Evolutionary conservation across 345 rosid genomes (phyloP), one percentile per base, ranked within the genome.

Genomic region (Aquilaria yunnanensis): DNA sequence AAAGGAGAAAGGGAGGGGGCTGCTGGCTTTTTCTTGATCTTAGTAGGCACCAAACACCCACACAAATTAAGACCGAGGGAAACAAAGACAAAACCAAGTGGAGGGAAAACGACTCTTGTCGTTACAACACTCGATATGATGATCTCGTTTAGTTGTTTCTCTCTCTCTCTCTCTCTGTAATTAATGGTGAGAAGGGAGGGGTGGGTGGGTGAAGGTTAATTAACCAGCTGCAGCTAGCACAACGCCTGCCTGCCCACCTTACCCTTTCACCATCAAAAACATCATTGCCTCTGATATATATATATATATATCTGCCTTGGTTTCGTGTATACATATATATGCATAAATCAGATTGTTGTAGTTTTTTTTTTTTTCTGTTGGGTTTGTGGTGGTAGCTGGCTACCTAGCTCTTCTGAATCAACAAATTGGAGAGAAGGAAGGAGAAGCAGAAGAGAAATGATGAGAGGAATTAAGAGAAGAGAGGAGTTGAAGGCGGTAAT

Each of bases 151-250:
- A 16, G 16, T 16, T 56, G 12, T 51, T 56, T 69, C 62, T 71
- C 68, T 55, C 52, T 66, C 32, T 51, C 32, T 72, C 63, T 71
- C 34, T 11, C 32, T 23, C 53, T 56, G 16, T n/a, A 58, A 49
- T 73, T 81, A 80, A 83, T 73, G 82, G 80, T 60, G 85, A 59
- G 74, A 67, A 81, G 69, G 47, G 76, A 61, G 56, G 72, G 75
- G 89, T 80, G 83, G 79, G 90, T 80, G 84, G 87, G 80, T 72
- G 84, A 64, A 76, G 69, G 78, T 66, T 74, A 79, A 81, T 79
- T 72, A 77, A 68, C 48, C 67, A 63, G 66, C 50, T 64, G 37
- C 69, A 63, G 56, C 51, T 54, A 62, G 41, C 49, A 51, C 3
- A 16, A 56, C 47, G 56, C 14, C 32, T 32, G 34, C 57, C 57